Evolutionary conservation across 2,329 filamentous ascomycete species (phyloP), one percentile per base, ranked within the genome.

Genomic region (Claviceps monticola): DNA sequence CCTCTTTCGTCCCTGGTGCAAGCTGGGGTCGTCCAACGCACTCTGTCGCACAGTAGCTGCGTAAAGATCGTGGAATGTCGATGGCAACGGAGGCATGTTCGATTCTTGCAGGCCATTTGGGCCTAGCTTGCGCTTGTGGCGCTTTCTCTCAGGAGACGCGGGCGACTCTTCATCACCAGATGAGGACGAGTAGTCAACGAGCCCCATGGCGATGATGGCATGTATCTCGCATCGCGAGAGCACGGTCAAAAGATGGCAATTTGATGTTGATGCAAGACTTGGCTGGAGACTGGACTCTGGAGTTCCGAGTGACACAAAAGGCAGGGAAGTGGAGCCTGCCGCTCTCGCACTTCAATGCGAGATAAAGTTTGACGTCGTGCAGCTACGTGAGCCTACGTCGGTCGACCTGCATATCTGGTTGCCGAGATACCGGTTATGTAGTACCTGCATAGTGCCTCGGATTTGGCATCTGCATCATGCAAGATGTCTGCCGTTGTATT

Each of bases 21-120:
- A 73, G 54, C 76, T 74, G 1, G 91, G 89, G 62, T 95, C 86
- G 68, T 97, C 93, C 59, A 74, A 75, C 42, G 84, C 83, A 66
- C 85, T 87, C 56, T 85, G 74, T 56, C 91, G 82, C 49, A 86
- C 83, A 42, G 83, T 86, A 11, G 86, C 84, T 29, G 90, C 85
- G 68, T 98, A 97, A 51, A 97, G 76, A 65, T 96, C 86, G 65
- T 89, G 86, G 66, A 98, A 97, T 51, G 79, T 71, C 13, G 81
- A 68, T 8, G 90, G 91, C 21, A 96, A 75, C 8, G 89, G 86
- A 34, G 87, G 88, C 38, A 90, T 68, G 5, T 57, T 59, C 4
- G 64, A 57, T 39, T 52, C 52, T 3, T 49, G 21, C 21, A 37
- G 46, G 41, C 43, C 21, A 39, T 44, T 19, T 19, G 46, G 9